Conservation (phyloP, 768 basidiomycete genomes). For the Hemileccinum rubropunctum region DNA sequence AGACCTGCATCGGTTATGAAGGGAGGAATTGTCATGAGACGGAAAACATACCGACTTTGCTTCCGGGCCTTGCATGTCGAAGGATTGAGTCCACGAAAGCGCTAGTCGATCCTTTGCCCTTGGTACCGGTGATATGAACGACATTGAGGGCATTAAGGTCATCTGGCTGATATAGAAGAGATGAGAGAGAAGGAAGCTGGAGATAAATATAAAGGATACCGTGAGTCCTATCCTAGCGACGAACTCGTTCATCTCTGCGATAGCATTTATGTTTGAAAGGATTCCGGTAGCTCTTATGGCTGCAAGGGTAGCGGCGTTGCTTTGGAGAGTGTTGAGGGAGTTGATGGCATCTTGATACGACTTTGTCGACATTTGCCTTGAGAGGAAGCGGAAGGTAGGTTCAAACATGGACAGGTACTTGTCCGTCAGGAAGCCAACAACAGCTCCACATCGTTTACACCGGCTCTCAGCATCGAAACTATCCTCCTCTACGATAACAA, state of each 20-base stretch:
- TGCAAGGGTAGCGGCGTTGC: conserved; percentile 91
- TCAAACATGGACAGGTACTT: conserved; percentile 27
- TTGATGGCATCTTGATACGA: conserved; percentile 75
- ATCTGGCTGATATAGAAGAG: conserved; percentile 49
- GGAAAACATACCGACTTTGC: conserved; percentile 70
- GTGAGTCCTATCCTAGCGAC: conserved; percentile 81
- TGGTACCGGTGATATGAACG: conserved; percentile 95
- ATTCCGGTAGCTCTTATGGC: conserved; percentile 73
- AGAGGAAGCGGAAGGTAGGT: conserved; percentile 3
- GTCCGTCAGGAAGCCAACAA: conserved; percentile 20
- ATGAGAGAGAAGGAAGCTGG: conserved; percentile 10
- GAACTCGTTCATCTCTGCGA: conserved; percentile 91
- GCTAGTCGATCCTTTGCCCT: conserved; percentile 97
- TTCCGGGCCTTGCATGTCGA: conserved; percentile 65
- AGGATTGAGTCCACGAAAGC: conserved; percentile 90
- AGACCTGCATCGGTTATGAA: conserved; percentile 52
- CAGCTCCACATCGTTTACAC: too few relatives aligned
- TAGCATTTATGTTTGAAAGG: conserved; percentile 51
- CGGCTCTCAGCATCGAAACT: conserved; percentile 10
- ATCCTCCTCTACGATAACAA: conserved; percentile 49
- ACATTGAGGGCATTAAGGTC: conserved; percentile 89
- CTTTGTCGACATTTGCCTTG: conserved; percentile 47
- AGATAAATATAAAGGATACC: conserved; percentile 41
- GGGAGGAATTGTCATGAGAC: neutral
- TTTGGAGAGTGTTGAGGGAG: conserved; percentile 77